Conservation (phyloP, 169 alveolate genomes). For the Plasmodium vivax region DNA sequence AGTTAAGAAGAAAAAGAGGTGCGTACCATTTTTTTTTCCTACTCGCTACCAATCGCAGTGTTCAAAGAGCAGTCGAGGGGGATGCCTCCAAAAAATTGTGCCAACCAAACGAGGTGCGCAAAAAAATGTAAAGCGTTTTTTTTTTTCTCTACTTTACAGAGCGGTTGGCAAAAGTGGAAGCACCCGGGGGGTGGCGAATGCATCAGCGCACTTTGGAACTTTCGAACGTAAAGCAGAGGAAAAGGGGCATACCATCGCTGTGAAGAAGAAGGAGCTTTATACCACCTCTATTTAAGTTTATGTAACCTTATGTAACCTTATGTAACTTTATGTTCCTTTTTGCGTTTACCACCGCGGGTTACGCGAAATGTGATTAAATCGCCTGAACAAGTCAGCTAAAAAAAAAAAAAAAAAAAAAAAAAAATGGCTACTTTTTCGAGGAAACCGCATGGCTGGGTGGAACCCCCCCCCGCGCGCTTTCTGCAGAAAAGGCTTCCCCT, state of each 20-base stretch:
- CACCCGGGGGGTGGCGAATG: too few relatives aligned
- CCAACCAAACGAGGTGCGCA: neutral
- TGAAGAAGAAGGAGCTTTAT: neutral
- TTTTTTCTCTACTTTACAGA: neutral
- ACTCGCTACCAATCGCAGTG: neutral
- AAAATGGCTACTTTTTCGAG: neutral
- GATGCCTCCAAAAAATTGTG: neutral
- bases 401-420: neutral
- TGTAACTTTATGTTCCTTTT: neutral
- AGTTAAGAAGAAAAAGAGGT: neutral
- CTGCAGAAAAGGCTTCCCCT: neutral
- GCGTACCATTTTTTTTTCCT: neutral
- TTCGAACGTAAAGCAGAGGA: neutral
- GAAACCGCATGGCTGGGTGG: neutral
- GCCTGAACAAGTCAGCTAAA: neutral
- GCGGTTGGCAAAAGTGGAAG: neutral
- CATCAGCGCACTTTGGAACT: neutral
- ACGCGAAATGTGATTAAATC: neutral
- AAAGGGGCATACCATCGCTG: neutral
- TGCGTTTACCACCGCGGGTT: neutral
- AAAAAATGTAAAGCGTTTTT: neutral
- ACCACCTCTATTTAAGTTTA: too few relatives aligned
- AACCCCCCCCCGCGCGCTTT: neutral
- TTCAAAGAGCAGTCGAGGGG: slow-evolving; percentile 61
- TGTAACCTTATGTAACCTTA: neutral